Conservation (phyloP, 192 early-diverging fungal genomes). For the Umbelopsis sp. region DNA sequence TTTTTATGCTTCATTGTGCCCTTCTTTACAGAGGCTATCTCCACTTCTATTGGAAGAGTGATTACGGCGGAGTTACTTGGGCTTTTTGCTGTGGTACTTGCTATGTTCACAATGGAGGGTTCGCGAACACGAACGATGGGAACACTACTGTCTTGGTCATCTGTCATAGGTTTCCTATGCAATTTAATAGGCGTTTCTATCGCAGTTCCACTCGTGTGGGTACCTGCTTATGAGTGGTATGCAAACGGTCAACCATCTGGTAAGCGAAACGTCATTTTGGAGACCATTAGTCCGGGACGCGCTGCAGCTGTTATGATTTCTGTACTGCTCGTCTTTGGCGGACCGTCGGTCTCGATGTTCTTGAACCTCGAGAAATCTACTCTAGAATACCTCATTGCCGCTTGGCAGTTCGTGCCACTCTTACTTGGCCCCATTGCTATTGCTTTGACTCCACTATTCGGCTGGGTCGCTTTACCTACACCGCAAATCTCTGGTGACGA, state of each 20-base stretch:
- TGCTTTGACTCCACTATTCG: neutral
- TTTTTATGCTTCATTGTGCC: conserved; percentile 28
- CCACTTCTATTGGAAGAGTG: neutral
- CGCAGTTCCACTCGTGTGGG: conserved; percentile 21
- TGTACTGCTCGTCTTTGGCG: neutral
- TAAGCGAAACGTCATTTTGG: neutral
- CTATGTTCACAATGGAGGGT: conserved; percentile 17
- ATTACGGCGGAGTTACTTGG: neutral
- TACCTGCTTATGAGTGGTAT: conserved; percentile 20
- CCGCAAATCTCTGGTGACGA: conserved; percentile 5
- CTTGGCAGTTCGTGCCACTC: neutral
- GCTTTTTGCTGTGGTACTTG: conserved; percentile 11
- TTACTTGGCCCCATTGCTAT: neutral
- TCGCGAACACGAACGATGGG: neutral
- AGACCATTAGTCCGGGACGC: neutral
- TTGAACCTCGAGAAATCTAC: neutral
- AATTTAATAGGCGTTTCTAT: conserved; percentile 19
- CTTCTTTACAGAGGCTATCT: conserved; percentile 12
- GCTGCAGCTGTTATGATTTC: neutral
- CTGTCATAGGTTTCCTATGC: conserved; percentile 17
- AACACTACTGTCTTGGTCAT: conserved; percentile 11
- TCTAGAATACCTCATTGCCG: neutral
- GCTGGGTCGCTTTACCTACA: conserved; percentile 1
- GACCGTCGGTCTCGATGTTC: neutral
- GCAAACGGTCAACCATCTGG: neutral